Base-by-base conservation (phyloP, 140 eudicot species). In the Oenanthe javanica region DNA sequence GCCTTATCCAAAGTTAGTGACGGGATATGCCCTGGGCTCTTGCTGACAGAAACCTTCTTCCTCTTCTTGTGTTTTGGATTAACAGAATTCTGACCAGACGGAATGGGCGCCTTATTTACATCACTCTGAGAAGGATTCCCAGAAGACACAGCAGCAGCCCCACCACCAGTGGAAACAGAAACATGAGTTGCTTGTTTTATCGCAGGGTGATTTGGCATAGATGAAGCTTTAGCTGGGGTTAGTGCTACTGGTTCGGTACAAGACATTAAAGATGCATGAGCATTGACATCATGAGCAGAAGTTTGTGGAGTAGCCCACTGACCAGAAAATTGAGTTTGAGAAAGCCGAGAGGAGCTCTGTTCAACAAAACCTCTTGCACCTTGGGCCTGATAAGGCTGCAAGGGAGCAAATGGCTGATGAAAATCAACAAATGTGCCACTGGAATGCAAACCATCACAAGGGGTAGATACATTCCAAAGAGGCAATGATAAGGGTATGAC, bases 241-340 rank as follows among this genome's bases (percentile, higher is more conserved):
- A 91, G 75, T 81, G 88, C 93, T 19, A 89, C 89, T 9, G 93
- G 77, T 40, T 95, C 99, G 0, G 96, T 88, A 59, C 81, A 43
- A 49, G 91, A 89, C 63, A 83, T 82, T 18, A 89, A 54, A 40
- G 97, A 83, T 67, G 80, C 80, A 57, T 79, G 88, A 74, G 91
- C 81, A 79, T 83, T 78, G 59, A 85, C 49, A 61, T 83, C 85
- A 76, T 82, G 87, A 5, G 91, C 59, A 79, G 94, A 69, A 73
- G 80, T 82, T 79, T 91, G 97, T 67, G 97, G 82, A 86, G 96
- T 82, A 78, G 96, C 85, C 99, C 99, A 93, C 13, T 90, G 91
- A 79, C 90, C 92, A 71, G 92, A 86, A 77, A 86, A 89, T 13
- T 81, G 86, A 36, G 91, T 75, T 72, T 86, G 97, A 72, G 99